These are phyloP conservation scores for Candida sanyaensis DNA, from an alignment of 1,139 yeast species.

Conservation along the genomic window DNA sequence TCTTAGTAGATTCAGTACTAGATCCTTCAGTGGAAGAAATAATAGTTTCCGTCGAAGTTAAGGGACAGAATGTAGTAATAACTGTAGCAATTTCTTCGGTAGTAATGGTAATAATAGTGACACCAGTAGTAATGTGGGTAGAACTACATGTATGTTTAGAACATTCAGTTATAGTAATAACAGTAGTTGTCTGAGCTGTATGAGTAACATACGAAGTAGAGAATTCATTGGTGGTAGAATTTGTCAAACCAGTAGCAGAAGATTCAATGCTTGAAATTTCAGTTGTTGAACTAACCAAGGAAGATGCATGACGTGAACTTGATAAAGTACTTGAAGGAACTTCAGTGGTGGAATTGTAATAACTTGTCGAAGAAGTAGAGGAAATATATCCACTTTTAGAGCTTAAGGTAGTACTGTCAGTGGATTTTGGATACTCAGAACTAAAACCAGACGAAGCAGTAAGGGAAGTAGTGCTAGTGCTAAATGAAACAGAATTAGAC, in stretches of 20 bases:
- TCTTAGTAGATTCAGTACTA: neutral
- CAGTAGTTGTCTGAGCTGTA: slow-evolving; percentile 10
- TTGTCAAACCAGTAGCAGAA: neutral
- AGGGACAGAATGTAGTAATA: slow-evolving; percentile 26
- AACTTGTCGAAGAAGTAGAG: neutral
- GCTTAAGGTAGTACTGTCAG: neutral
- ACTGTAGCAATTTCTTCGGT: slow-evolving; percentile 17
- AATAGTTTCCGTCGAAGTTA: slow-evolving; percentile 3
- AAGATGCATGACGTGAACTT: too few species aligned
- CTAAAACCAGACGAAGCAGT: neutral
- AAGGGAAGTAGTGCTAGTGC: neutral
- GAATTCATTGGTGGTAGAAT: neutral
- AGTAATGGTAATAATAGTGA: slow-evolving; percentile 13
- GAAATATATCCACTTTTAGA: neutral
- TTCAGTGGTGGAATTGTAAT: neutral
- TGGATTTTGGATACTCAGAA: neutral
- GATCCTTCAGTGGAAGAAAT: neutral
- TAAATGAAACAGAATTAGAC: neutral
- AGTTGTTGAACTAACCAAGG: too few species aligned
- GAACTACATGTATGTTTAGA: slow-evolving; percentile 14
- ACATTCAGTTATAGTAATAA: slow-evolving; percentile 25
- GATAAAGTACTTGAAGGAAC: too few species aligned
- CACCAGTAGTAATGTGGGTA: slow-evolving; percentile 29
- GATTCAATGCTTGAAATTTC: neutral
- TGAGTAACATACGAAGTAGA: slow-evolving; percentile 3